These are phyloP conservation scores for Cyberlindnera misumaiensis DNA, from an alignment of 805 yeast genomes.

Conservation along the genomic window DNA sequence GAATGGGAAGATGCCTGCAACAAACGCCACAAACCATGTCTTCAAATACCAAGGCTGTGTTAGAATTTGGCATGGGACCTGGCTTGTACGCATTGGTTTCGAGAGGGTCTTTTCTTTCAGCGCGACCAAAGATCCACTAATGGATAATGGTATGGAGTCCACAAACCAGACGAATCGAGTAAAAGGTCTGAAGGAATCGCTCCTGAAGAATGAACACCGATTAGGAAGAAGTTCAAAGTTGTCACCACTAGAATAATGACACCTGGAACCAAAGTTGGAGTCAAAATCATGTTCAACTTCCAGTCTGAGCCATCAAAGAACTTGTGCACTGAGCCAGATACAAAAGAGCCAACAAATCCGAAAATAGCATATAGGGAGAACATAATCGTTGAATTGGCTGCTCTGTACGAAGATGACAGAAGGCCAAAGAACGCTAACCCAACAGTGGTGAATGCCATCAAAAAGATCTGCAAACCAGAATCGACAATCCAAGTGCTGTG, in stretches of 20 bases:
- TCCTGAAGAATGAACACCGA: conserved; percentile 77
- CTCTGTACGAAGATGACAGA: conserved; percentile 90
- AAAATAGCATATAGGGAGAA: conserved; percentile 75
- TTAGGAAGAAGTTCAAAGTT: conserved; percentile 73
- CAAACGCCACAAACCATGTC: conserved; percentile 56
- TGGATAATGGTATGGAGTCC: conserved; percentile 77
- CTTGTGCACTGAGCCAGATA: conserved; percentile 81
- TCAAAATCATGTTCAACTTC: conserved; percentile 76
- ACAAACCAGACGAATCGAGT: conserved; percentile 77
- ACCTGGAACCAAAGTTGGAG: conserved; percentile 87
- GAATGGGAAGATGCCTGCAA: conserved; percentile 90
- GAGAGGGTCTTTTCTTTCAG: conserved; percentile 49
- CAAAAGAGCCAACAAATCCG: conserved; percentile 79
- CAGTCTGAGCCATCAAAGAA: conserved; percentile 89
- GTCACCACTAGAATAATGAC: conserved; percentile 55
- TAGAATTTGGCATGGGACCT: conserved; percentile 95
- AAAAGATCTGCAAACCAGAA: conserved; percentile 76
- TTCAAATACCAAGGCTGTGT: conserved; percentile 79
- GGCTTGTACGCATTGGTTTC: conserved; percentile 86
- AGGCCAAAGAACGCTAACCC: conserved; percentile 83
- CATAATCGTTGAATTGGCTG: conserved; percentile 86
- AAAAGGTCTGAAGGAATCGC: conserved; percentile 92
- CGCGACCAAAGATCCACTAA: conserved; percentile 76
- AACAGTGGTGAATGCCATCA: conserved; percentile 68
- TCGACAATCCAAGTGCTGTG: conserved; percentile 69